phyloP scores from a whole-genome alignment of 495 filamentous ascomycete species.

The Hyaloscypha hepaticicola region DNA sequence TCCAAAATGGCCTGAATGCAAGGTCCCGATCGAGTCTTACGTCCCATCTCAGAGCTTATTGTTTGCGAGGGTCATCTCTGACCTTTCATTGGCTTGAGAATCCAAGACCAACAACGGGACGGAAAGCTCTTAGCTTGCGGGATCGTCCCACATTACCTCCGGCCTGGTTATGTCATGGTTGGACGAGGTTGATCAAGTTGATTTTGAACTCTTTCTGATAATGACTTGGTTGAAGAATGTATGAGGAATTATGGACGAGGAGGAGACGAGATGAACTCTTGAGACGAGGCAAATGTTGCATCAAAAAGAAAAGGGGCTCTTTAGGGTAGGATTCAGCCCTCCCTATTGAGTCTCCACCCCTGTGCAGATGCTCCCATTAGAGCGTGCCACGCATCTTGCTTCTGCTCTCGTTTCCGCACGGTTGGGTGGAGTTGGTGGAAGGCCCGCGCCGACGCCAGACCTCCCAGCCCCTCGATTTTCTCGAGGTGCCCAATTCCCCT shows the following conservation, averaged over 20 bases:
- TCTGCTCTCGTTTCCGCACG: slow-evolving; percentile 1
- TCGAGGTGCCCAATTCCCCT: background rate
- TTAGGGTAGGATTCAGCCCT: background rate
- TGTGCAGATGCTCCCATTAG: background rate
- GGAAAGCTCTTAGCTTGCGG: background rate
- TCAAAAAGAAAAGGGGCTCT: background rate
- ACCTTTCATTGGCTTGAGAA: background rate
- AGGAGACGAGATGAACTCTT: background rate
- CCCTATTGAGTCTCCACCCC: too few relatives aligned
- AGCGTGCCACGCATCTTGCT: slow-evolving; percentile 1
- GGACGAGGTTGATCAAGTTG: background rate
- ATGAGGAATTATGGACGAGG: background rate
- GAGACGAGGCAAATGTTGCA: background rate
- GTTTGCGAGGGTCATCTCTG: background rate
- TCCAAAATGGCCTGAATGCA: background rate
- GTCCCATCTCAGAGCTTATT: slow-evolving; percentile 1
- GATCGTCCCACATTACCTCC: background rate
- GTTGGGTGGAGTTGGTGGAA: background rate
- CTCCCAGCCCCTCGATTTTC: background rate
- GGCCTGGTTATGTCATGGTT: background rate
- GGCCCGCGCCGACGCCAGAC: background rate
- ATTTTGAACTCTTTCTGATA: background rate
- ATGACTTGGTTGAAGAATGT: too few relatives aligned
- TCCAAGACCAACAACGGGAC: background rate
- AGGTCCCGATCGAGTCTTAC: background rate